Evolutionary conservation across 352 stramenopile genomes (phyloP).

Genomic region (Phytophthora cryptogea): DNA sequence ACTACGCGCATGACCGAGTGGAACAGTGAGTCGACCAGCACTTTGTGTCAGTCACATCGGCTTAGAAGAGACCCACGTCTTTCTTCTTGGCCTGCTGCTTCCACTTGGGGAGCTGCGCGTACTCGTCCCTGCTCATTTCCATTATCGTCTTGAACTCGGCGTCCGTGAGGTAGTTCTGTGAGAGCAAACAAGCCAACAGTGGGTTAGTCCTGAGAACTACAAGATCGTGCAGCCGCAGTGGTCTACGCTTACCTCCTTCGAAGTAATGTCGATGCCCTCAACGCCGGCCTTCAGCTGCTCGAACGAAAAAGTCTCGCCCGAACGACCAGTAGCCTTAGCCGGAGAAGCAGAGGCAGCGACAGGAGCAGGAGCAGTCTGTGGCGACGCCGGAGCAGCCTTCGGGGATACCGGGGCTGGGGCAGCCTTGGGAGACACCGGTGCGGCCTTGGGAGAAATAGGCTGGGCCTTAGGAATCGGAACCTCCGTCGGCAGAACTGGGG

Average conservation of each 20-base stretch:
- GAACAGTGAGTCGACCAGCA: background rate
- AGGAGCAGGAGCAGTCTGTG: conserved; percentile 12
- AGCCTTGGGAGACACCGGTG: conserved; percentile 14
- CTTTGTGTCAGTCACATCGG: background rate
- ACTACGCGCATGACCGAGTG: conserved; percentile 1
- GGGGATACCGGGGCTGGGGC: conserved; percentile 17
- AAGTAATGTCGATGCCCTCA: conserved; percentile 78
- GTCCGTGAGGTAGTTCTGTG: conserved; percentile 71
- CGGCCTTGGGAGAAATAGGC: conserved; percentile 19
- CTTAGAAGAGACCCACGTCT: conserved; percentile 85
- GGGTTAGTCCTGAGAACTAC: conserved; percentile 35
- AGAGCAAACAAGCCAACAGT: conserved; percentile 5
- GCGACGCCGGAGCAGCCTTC: conserved; percentile 17
- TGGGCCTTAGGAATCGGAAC: conserved; percentile 10
- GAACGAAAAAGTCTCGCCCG: conserved; percentile 55
- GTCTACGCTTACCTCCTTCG: conserved; percentile 58
- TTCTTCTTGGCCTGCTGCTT: conserved; percentile 90
- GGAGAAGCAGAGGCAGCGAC: conserved; percentile 14
- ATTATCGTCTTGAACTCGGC: conserved; percentile 80
- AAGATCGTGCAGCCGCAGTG: conserved; percentile 12
- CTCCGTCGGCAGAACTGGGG: conserved; percentile 35
- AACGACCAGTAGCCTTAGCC: conserved; percentile 34
- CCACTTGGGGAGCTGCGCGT: conserved; percentile 77
- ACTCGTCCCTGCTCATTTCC: conserved; percentile 65
- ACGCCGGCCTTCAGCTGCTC: conserved; percentile 74